Evolutionary conservation across 179 eudicot genomes (phyloP).

Genomic region (Vitellaria paradoxa): DNA sequence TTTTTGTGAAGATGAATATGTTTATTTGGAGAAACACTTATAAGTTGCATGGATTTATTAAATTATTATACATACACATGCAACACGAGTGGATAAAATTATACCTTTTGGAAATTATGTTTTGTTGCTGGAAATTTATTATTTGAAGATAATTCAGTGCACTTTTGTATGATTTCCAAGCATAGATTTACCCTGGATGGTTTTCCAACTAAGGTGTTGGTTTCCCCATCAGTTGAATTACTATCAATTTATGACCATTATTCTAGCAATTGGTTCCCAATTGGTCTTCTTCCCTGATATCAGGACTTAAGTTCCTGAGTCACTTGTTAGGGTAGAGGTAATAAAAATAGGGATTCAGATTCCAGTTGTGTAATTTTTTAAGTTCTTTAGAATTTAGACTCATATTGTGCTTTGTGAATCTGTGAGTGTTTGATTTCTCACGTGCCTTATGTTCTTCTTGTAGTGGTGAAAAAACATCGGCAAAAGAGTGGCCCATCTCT

Average conservation of each 20-base stretch:
- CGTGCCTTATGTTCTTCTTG: slow-evolving; percentile 7
- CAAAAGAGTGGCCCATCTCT: slow-evolving; percentile 72
- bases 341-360: neutral
- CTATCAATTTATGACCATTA: neutral
- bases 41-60: neutral
- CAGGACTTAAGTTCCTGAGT: neutral
- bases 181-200: neutral
- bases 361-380: neutral
- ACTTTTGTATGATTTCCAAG: neutral
- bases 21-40: neutral
- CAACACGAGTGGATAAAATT: neutral
- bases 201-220: neutral
- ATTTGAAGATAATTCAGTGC: neutral
- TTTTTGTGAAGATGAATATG: neutral
- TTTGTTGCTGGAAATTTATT: neutral
- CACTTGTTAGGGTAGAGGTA: neutral
- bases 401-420: neutral
- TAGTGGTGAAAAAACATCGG: slow-evolving; percentile 86
- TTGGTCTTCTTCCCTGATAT: neutral
- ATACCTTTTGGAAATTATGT: neutral
- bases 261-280: neutral
- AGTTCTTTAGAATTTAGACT: neutral
- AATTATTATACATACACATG: too few relatives aligned
- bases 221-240: neutral
- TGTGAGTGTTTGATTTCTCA: neutral